Evolutionary conservation across 2,329 filamentous ascomycete genomes (phyloP).

Genomic region (Colletotrichum gloeosporioides): DNA sequence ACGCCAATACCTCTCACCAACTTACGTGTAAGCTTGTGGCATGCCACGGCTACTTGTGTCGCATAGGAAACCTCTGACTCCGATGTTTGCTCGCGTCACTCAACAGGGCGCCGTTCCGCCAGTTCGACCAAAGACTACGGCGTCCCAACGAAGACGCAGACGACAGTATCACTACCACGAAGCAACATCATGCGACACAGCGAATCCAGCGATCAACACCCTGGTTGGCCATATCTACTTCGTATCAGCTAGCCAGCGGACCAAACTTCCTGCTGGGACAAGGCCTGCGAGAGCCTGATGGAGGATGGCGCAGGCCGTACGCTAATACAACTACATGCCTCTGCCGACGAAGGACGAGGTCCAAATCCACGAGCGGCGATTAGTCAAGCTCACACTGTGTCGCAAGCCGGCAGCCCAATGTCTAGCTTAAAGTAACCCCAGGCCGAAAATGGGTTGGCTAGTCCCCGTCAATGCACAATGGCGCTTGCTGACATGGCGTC

Average conservation of each 20-base stretch:
- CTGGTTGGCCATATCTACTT: background rate
- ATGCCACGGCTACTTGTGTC: background rate
- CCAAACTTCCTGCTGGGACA: background rate
- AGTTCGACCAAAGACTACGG: background rate
- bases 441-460: background rate
- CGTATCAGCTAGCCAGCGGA: background rate
- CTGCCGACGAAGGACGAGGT: background rate
- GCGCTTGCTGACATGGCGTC: background rate
- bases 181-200: background rate
- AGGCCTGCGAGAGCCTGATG: background rate
- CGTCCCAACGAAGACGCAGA: background rate
- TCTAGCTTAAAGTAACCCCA: background rate
- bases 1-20: background rate
- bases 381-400: background rate
- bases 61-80: background rate
- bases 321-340: background rate
- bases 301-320: background rate
- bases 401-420: background rate
- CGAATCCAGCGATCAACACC: background rate
- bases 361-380: background rate
- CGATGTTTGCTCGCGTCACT: background rate
- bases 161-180: background rate
- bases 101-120: background rate
- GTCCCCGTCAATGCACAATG: background rate
- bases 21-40: background rate